A percentile compares a stretch with the other conserved stretches of the same genome.
These are phyloP conservation scores for Diaporthe sp. DNA, from an alignment of 2,329 filamentous ascomycete genomes.

Conservation along the genomic window DNA sequence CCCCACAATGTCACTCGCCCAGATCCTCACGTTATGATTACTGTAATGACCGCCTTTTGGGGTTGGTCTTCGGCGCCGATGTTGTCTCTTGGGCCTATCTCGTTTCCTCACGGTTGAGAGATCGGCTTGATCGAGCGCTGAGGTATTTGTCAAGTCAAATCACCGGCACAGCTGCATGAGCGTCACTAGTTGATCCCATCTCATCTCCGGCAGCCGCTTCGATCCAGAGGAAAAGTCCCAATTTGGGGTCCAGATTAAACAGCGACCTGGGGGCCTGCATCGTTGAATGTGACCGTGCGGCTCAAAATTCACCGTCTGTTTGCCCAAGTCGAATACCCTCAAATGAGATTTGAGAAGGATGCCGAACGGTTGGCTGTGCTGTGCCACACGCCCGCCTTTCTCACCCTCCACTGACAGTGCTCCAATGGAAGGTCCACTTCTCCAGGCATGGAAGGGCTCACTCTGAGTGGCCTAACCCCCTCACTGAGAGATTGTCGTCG, in stretches of 20 bases:
- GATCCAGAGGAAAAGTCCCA: neutral
- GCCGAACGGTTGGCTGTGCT: slow-evolving; percentile 30
- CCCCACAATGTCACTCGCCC: neutral
- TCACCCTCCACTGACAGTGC: slow-evolving; percentile 17
- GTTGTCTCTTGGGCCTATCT: neutral
- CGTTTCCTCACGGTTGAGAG: neutral
- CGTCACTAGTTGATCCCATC: neutral
- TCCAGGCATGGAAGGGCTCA: neutral
- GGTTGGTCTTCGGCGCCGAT: neutral
- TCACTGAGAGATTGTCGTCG: slow-evolving; percentile 28
- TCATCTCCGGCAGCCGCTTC: slow-evolving; percentile 12
- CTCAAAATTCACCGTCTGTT: slow-evolving; percentile 26
- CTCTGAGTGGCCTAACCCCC: slow-evolving; percentile 37
- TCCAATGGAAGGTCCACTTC: slow-evolving; percentile 20
- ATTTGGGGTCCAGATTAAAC: slow-evolving; percentile 20
- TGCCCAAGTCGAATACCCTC: neutral
- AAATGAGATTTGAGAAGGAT: neutral
- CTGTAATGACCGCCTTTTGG: neutral
- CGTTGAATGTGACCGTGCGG: slow-evolving; percentile 39
- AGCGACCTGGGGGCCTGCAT: neutral
- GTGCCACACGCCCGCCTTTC: slow-evolving; percentile 33
- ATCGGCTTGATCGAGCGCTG: neutral
- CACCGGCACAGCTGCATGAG: slow-evolving; percentile 6
- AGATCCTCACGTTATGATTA: too few species aligned
- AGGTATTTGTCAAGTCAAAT: neutral